Evolutionary conservation across 768 basidiomycete genomes (phyloP), one percentile per base, ranked within the genome.

Genomic region (Gymnopilus junonius): DNA sequence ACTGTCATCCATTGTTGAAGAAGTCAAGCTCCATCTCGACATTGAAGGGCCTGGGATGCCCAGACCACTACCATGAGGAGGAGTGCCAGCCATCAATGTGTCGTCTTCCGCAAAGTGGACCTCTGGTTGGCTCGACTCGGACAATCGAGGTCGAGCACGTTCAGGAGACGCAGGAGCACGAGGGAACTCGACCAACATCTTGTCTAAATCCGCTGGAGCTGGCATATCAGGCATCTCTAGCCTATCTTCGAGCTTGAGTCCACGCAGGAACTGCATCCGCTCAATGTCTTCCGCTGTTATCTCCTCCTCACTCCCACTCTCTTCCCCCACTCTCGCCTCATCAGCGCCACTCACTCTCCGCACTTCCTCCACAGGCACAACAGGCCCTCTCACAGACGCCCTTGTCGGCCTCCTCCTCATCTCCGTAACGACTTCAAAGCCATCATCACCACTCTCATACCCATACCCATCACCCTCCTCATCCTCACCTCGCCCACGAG

Each of bases 11-110:
- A 65, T 42, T 10, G 59, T 61, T 14, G 67, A 67, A 31, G 63
- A 65, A 8, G 59, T 55, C 37, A 69, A 42, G 23, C 65, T 67
- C 69, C 69, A 70, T 40, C 69, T 58, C 17, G 69, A 70, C 59
- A 62, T 68, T 34, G 66, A 65, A 25, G 48, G 58, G 32, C 39
- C 37, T 2, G 46, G 40, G 8, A 35, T 11, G 31, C 29, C 46
- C 34, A 37, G 34, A 4, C 21, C 40, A 25, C 21, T 34, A 25
- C 61, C 53, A 25, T 14, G 54, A 23, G 54, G 23, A 40, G 34
- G 54, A 17, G 54, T 37, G 27, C 20, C 21, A 12, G n/a, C 54
- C 54, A 20, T 29, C 34, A 14, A n/a, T 21, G 15, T n/a, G 23
- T 12, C 25, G 17, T 25, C 54, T 23, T 27, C 54, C 2, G 35